Conservation (phyloP, 129 eudicot genomes). For the Apium graveolens region DNA sequence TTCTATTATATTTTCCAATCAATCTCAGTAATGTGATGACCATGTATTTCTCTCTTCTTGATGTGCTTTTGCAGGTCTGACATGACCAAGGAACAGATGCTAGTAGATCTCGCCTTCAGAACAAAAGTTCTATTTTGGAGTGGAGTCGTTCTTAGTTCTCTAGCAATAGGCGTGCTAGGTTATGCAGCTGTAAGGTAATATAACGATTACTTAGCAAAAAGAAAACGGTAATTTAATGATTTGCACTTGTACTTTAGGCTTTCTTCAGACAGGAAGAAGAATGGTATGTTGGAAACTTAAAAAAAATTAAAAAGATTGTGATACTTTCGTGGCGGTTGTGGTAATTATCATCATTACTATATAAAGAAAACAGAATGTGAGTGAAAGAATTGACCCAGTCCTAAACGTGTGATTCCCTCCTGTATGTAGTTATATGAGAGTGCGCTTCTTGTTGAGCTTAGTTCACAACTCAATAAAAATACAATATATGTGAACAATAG, state of each 20-base stretch:
- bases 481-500: background rate
- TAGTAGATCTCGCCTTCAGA: constrained; percentile 58
- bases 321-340: background rate
- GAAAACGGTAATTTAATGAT: constrained; percentile 42
- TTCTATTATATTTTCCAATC: background rate
- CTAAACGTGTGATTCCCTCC: background rate
- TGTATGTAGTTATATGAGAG: background rate
- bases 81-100: constrained; percentile 70
- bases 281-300: background rate
- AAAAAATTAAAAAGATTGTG: background rate
- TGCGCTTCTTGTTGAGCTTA: background rate
- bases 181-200: constrained; percentile 66
- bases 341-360: background rate
- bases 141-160: constrained; percentile 54
- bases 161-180: constrained; percentile 67
- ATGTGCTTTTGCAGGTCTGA: constrained; percentile 45
- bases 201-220: too few relatives aligned
- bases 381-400: background rate
- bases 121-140: constrained; percentile 63
- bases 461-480: background rate
- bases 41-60: background rate
- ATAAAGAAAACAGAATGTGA: background rate
- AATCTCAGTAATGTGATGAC: background rate
- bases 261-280: background rate
- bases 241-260: background rate